Evolutionary conservation across 2,329 filamentous ascomycete genomes (phyloP).

Genomic region (Leptographium wingfieldii): DNA sequence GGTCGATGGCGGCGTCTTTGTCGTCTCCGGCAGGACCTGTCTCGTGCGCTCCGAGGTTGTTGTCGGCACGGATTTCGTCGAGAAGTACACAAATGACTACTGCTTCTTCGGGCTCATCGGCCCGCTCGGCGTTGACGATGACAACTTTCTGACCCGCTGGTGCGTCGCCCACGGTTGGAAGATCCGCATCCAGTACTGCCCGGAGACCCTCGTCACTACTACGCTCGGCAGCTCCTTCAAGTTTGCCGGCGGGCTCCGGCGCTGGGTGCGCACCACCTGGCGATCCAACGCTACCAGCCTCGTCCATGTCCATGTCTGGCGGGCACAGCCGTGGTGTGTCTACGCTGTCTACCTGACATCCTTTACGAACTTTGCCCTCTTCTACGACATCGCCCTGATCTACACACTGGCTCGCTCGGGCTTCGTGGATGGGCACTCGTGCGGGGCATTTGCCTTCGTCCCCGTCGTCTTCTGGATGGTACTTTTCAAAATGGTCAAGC

Average conservation of each 20-base stretch:
- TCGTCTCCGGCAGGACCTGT: conserved; percentile 42
- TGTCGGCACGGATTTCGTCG: conserved; percentile 26
- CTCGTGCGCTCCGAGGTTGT: conserved; percentile 39
- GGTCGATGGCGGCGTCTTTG: conserved; percentile 46
- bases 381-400: conserved; percentile 35
- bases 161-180: conserved; percentile 35
- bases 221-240: conserved; percentile 32
- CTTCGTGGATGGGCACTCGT: conserved; percentile 2
- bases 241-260: conserved; percentile 38
- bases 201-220: conserved; percentile 36
- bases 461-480: conserved; percentile 32
- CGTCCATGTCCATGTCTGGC: conserved; percentile 25
- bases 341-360: conserved; percentile 43
- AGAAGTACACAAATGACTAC: conserved; percentile 33
- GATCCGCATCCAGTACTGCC: conserved; percentile 40
- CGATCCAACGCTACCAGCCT: conserved; percentile 41
- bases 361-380: conserved; percentile 41
- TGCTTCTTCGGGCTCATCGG: conserved; percentile 32
- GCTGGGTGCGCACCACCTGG: conserved; percentile 48
- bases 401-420: conserved; percentile 14
- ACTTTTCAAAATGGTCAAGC: conserved; percentile 43
- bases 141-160: conserved; percentile 48
- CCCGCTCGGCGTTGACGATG: conserved; percentile 42
- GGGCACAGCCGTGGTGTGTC: conserved; percentile 34
- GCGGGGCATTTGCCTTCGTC: background rate